phyloP scores from a whole-genome alignment of 306 rosid genomes.

The Bauhinia variegata region DNA sequence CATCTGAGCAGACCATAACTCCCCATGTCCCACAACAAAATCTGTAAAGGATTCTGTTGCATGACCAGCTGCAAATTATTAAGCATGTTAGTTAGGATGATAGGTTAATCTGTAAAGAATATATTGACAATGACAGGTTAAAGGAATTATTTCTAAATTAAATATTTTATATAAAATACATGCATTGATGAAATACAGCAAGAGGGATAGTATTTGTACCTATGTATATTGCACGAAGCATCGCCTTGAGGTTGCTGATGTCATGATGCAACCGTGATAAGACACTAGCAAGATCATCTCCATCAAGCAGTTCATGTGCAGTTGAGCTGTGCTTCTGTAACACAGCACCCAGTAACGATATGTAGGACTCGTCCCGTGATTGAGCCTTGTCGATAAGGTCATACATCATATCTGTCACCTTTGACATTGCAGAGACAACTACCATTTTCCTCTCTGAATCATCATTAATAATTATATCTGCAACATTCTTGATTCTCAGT shows the following conservation, averaged over 20 bases:
- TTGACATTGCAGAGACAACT: constrained; percentile 96
- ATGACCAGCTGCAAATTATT: constrained; percentile 88
- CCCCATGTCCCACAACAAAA: constrained; percentile 99
- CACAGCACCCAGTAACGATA: constrained; percentile 75
- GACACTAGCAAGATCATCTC: constrained; percentile 72
- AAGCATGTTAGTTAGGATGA: constrained; percentile 38
- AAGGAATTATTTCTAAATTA: too few relatives aligned
- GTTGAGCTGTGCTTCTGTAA: constrained; percentile 79
- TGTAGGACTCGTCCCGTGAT: constrained; percentile 80
- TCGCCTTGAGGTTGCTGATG: constrained; percentile 79
- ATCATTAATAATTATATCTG: constrained; percentile 66
- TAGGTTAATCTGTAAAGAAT: too few relatives aligned
- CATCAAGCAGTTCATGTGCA: constrained; percentile 83
- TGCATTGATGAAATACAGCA: neutral
- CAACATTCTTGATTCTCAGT: constrained; percentile 83
- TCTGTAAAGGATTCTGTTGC: constrained; percentile 94
- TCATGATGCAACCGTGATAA: constrained; percentile 70
- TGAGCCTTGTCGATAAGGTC: constrained; percentile 90
- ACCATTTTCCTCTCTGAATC: constrained; percentile 84
- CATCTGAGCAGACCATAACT: constrained; percentile 95
- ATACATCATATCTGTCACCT: constrained; percentile 97
- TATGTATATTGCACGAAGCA: constrained; percentile 97
- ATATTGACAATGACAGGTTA: too few relatives aligned
- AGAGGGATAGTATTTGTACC: constrained; percentile 43
- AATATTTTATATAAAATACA: neutral